phyloP scores from a whole-genome alignment of 129 eudicot genomes.

The Saussurea involucrata region DNA sequence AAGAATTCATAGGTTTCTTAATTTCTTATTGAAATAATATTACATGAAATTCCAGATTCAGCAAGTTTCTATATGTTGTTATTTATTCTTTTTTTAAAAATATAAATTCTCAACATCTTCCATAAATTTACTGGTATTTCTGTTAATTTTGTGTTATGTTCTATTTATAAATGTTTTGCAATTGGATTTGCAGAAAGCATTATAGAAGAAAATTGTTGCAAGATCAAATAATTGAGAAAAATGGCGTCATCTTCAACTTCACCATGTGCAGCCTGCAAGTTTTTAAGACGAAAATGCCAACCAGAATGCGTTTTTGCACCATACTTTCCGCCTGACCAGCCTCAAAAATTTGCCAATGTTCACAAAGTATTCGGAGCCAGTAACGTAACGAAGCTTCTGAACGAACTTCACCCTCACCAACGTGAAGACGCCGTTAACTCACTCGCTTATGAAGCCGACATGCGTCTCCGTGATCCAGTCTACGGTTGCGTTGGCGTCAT shows the following conservation, averaged over 20 bases:
- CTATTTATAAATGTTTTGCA: neutral
- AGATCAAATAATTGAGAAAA: neutral
- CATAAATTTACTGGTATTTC: neutral
- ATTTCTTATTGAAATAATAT: neutral
- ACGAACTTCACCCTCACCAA: conserved; percentile 86
- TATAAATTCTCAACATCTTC: neutral
- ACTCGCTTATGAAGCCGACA: conserved; percentile 85
- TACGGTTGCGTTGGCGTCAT: conserved; percentile 95
- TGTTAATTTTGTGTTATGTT: too few species aligned
- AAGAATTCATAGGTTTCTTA: conserved; percentile 4
- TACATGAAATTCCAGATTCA: neutral
- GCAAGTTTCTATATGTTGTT: neutral
- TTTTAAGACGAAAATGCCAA: conserved; percentile 80
- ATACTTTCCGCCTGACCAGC: conserved; percentile 90
- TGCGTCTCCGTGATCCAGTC: conserved; percentile 89
- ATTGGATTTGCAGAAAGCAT: conserved; percentile 16
- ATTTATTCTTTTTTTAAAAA: too few species aligned
- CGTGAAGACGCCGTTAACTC: conserved; percentile 90
- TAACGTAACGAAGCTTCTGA: conserved; percentile 82
- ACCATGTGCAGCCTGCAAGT: conserved; percentile 94
- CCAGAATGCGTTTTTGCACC: conserved; percentile 95
- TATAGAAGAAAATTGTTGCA: neutral
- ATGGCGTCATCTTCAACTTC: conserved; percentile 79
- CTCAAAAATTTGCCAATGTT: conserved; percentile 84
- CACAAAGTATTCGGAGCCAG: conserved; percentile 92